Percentiles rank a stretch among this genome's conserved stretches.
phyloP scores from a whole-genome alignment of 2,329 filamentous ascomycete species.

The Hirsutella thompsonii region DNA sequence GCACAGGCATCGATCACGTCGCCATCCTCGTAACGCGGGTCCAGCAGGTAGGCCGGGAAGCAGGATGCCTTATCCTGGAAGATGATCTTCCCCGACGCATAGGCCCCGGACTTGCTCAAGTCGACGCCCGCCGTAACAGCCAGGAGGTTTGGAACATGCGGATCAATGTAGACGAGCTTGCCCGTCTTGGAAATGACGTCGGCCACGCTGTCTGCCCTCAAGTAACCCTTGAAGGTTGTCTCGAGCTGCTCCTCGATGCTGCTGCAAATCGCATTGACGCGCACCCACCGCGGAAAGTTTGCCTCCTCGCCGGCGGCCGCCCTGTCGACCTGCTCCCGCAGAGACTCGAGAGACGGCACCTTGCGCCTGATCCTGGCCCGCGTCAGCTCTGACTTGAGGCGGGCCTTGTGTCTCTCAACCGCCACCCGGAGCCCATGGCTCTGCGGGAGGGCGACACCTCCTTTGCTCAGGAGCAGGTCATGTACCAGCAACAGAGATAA shows the following conservation, averaged over 20 bases:
- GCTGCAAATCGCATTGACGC: constrained; percentile 69
- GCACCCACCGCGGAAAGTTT: constrained; percentile 77
- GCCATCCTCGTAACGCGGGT: constrained; percentile 53
- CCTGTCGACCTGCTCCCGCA: constrained; percentile 45
- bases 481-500: constrained; percentile 75
- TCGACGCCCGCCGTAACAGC: constrained; percentile 63
- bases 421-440: constrained; percentile 65
- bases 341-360: constrained; percentile 51
- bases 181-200: constrained; percentile 35
- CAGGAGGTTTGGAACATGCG: constrained; percentile 70
- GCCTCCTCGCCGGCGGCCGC: constrained; percentile 35
- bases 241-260: constrained; percentile 59
- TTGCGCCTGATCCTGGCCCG: constrained; percentile 63
- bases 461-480: constrained; percentile 71
- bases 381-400: constrained; percentile 71
- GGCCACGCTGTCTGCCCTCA: constrained; percentile 38
- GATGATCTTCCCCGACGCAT: constrained; percentile 66
- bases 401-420: constrained; percentile 68
- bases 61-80: constrained; percentile 95
- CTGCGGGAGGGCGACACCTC: constrained; percentile 68
- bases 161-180: constrained; percentile 57
- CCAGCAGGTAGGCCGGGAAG: constrained; percentile 81
- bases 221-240: constrained; percentile 58
- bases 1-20: constrained; percentile 88
- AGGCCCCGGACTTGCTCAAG: constrained; percentile 60